phyloP scores from a whole-genome alignment of 805 yeast genomes.

The Clavispora carvajalis region DNA sequence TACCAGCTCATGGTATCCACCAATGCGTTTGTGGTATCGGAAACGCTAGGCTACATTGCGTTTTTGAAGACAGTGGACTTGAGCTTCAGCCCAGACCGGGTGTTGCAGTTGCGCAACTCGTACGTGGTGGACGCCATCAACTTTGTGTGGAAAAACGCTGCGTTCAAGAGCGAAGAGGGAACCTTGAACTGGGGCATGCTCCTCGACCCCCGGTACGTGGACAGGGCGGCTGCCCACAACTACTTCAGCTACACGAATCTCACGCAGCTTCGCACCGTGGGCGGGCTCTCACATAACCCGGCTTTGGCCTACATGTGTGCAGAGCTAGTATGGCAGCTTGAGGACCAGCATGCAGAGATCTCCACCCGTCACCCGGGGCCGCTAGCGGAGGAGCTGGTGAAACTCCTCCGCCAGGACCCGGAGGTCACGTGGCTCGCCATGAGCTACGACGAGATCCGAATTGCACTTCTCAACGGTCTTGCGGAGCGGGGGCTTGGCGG shows the following conservation, averaged over 20 bases:
- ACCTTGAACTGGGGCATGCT: constrained; percentile 36
- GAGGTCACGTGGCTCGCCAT: constrained; percentile 34
- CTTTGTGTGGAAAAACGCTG: constrained; percentile 51
- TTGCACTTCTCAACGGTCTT: constrained; percentile 39
- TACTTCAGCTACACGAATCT: constrained; percentile 28
- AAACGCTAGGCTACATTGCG: constrained; percentile 42
- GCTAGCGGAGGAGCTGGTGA: constrained; percentile 39
- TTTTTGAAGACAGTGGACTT: constrained; percentile 31
- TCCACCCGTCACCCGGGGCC: constrained; percentile 49
- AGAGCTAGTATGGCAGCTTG: constrained; percentile 40
- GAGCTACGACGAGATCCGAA: constrained; percentile 41
- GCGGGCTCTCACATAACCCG: constrained; percentile 47
- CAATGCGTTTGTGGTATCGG: constrained; percentile 43
- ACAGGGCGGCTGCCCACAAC: constrained; percentile 24
- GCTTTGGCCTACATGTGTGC: constrained; percentile 43
- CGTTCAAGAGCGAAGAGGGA: constrained; percentile 34
- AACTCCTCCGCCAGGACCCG: constrained; percentile 20
- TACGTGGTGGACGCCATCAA: constrained; percentile 54
- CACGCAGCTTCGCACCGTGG: constrained; percentile 25
- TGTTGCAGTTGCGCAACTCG: constrained; percentile 36
- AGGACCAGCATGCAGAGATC: constrained; percentile 32
- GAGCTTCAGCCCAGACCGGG: constrained; percentile 12
- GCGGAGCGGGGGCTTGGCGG: constrained; percentile 44
- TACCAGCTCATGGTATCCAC: constrained; percentile 35
- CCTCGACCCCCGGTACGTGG: constrained; percentile 28